Conservation (phyloP, 345 rosid species). For the Sisymbrium altissimum region DNA sequence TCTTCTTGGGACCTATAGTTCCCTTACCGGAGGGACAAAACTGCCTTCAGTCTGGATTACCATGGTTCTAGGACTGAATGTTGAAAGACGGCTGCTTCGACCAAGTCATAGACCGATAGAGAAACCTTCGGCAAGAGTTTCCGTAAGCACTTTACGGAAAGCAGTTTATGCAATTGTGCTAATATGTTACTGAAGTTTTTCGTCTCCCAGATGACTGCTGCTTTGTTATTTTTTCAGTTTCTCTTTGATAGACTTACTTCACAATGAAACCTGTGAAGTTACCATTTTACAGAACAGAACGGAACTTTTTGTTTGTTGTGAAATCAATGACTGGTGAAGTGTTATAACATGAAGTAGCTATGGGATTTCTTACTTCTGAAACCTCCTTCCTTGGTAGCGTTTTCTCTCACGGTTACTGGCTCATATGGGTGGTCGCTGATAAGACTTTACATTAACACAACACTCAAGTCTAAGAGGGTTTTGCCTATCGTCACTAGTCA, state of each 20-base stretch:
- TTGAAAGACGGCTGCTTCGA: background rate
- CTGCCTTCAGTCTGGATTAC: conserved; percentile 69
- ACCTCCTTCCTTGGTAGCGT: too few relatives aligned
- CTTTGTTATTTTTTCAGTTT: background rate
- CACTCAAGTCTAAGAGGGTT: background rate
- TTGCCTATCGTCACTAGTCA: background rate
- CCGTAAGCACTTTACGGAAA: background rate
- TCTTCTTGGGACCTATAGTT: conserved; percentile 86
- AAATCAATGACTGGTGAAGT: too few relatives aligned
- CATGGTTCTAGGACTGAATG: conserved; percentile 59
- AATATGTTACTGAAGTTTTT: background rate
- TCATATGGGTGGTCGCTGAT: too few relatives aligned
- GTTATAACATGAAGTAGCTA: too few relatives aligned
- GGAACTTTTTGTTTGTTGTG: too few relatives aligned
- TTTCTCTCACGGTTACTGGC: too few relatives aligned
- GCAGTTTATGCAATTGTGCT: background rate
- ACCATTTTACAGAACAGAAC: too few relatives aligned
- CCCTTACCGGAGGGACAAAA: conserved; percentile 47
- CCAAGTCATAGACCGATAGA: background rate
- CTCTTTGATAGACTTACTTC: background rate
- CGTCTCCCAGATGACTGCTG: conserved; percentile 6
- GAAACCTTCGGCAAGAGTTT: background rate
- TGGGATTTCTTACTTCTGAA: too few relatives aligned
- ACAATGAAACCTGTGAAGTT: background rate
- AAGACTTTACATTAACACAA: too few relatives aligned